A percentile compares a stretch with the other conserved stretches of the same genome.
These are phyloP conservation scores for Chlorella sp. DNA, from an alignment of 139 green algal species.

Conservation along the genomic window DNA sequence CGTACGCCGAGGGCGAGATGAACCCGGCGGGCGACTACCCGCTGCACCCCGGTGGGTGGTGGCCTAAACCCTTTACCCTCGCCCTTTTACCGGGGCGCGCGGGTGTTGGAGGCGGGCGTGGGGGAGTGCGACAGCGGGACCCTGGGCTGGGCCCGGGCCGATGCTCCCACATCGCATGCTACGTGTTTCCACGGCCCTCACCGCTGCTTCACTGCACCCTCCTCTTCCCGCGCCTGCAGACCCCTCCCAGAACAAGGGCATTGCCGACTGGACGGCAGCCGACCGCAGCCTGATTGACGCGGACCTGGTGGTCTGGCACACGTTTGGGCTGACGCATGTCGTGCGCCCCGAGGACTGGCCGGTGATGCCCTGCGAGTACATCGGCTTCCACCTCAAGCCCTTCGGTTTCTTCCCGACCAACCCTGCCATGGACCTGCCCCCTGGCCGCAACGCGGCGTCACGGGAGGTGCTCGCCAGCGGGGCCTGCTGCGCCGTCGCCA, in stretches of 20 bases:
- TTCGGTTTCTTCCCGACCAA: slow-evolving; percentile 73
- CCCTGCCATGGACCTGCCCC: slow-evolving; percentile 77
- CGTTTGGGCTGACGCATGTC: slow-evolving; percentile 84
- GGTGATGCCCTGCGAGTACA: slow-evolving; percentile 84
- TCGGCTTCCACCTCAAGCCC: slow-evolving; percentile 73
- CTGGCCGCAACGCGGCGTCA: slow-evolving; percentile 36
- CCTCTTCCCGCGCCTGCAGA: too few species aligned
- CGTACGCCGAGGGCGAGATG: slow-evolving; percentile 65
- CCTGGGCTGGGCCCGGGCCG: too few species aligned
- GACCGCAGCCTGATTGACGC: slow-evolving; percentile 56
- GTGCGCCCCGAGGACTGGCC: slow-evolving; percentile 82
- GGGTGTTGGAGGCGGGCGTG: too few species aligned
- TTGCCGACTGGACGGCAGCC: slow-evolving; percentile 64
- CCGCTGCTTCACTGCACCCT: too few species aligned
- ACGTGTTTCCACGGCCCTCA: too few species aligned
- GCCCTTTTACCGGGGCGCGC: too few species aligned
- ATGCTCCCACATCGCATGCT: too few species aligned
- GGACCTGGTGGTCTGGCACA: slow-evolving; percentile 88
- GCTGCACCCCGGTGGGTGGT: too few species aligned
- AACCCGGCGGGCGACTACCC: slow-evolving; percentile 79
- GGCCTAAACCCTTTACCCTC: too few species aligned
- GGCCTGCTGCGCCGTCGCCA: not conserved
- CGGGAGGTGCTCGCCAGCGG: not conserved
- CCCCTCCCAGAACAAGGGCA: slow-evolving; percentile 44
- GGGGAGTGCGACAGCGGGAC: too few species aligned